Evolutionary conservation across 2,329 filamentous ascomycete genomes (phyloP), one percentile per base, ranked within the genome.

Genomic region (Alternaria hordeiaustralica): DNA sequence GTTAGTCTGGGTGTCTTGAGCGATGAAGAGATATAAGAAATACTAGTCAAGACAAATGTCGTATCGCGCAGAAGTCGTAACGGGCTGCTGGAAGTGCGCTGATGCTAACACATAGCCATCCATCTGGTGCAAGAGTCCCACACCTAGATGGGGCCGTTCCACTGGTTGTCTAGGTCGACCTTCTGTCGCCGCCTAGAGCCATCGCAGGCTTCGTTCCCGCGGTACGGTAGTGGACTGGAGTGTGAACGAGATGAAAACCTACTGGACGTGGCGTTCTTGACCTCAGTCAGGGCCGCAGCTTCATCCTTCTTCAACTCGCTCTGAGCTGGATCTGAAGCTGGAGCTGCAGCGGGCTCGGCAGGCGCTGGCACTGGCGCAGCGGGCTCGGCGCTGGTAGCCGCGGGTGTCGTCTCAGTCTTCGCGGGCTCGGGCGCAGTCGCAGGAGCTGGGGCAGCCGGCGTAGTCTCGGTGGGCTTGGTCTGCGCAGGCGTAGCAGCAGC

Each of bases 251-350:
- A 71, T 62, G 45, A 62, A 43, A 60, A 78, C 77, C 63, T 78
- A 80, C 78, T 75, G 54, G 71, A 66, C 56, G 77, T 78, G 28
- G 75, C 77, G 57, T 74, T 69, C 71, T 77, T 79, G 63, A 77
- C 68, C 63, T 77, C 75, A 21, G 76, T 62, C 54, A 72, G 61
- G 9, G 74, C 71, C 57, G 74, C 74, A 54, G 65, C 59, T 68
- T 76, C 76, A 15, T 73, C 67, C 64, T 73, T 72, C 45, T 70
- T 75, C 47, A 70, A 49, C 54, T 76, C 72, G 46, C 50, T 58
- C 53, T 68, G 50, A 15, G 66, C 65, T 26, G 69, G 59, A 6
- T 63, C 66, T 18, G 67, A 54, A 60, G 70, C 70, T 7, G 75
- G 63, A n/a, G 62, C 71, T 11, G 71, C 65, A 33, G 65, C 70